Evolutionary conservation across 257 asterid genomes (phyloP), one percentile per base, ranked within the genome.

Genomic region (Echites panduratus): DNA sequence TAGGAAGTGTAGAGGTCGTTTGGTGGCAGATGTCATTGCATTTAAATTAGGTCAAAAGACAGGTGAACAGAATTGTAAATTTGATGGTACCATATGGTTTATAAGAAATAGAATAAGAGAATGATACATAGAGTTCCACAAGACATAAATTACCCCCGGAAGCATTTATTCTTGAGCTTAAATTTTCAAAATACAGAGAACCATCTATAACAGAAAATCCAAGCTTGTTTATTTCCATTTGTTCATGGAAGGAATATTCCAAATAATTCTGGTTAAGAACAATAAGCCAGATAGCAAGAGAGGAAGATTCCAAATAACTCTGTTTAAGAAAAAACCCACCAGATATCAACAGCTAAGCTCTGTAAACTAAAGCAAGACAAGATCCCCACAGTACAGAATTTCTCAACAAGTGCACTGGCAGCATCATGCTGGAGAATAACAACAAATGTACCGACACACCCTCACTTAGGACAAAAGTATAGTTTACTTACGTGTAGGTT

Each of bases 401-500:
- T 38, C 17, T 38, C 8, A 3, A 70, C 2, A 32, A 68, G 24
- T 32, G 73, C 35, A 54, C 7, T 12, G 52, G 40, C 3, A 52
- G 75, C 45, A 22, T 13, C 38, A 44, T 68, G 41, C 14, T 24
- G 17, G 48, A 61, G 3, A 27, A 19, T 59, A 49, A 32, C 50
- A 27, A 72, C 38, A 45, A 61, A n/a, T 7, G 61, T 12, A 2
- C 54, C n/a, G 27, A 20, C 49, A 22, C 3, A n/a, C 59, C 52
- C 29, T 22, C 35, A 45, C 29, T 70, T 19, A 43, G 54, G 22
- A 38, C 16, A 14, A 49, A 68, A 50, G 52, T 78, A 78, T 75
- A 81, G 72, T n/a, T 65, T 49, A 76, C 99, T 88, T 91, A 94
- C 99, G 92, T 91, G 79, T 94, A 88, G 82, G 99, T 94, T 88